These are phyloP conservation scores for Silene vulgaris DNA, from an alignment of 179 eudicot species.

Conservation along the genomic window DNA sequence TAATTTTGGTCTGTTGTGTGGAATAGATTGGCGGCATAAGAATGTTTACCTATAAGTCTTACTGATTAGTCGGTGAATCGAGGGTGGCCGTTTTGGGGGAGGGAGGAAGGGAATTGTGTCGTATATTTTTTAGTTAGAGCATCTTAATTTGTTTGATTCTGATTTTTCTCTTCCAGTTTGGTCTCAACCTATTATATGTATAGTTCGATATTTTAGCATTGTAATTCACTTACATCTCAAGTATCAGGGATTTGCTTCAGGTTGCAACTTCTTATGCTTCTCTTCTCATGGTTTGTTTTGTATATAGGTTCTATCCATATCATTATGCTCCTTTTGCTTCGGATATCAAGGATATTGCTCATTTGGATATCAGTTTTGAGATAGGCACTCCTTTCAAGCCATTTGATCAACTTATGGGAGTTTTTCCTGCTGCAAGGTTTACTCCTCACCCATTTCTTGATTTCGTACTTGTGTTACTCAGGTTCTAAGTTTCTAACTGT, in stretches of 20 bases:
- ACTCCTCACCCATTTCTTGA: slow-evolving; percentile 12
- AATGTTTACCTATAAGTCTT: no score
- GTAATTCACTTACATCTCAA: background rate
- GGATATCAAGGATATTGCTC: slow-evolving; percentile 66
- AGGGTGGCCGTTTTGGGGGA: no score
- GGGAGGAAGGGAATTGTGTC: no score
- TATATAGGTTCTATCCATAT: slow-evolving; percentile 88
- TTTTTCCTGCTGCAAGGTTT: slow-evolving; percentile 99
- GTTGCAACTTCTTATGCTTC: background rate
- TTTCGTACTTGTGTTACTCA: slow-evolving; percentile 14
- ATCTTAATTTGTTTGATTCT: no score
- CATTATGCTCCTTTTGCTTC: slow-evolving; percentile 99
- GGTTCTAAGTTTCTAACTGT: slow-evolving; percentile 27
- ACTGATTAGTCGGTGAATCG: no score
- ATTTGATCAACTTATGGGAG: slow-evolving; percentile 90
- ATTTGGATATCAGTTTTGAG: slow-evolving; percentile 66
- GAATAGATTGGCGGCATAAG: no score
- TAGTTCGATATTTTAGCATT: background rate
- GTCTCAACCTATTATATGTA: background rate
- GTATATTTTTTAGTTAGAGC: no score
- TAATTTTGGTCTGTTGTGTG: no score
- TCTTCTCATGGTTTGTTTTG: background rate
- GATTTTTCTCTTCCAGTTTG: background rate
- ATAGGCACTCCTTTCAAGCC: slow-evolving; percentile 91
- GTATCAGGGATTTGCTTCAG: background rate